These are phyloP conservation scores for Xylaria sp. DNA, from an alignment of 2,329 filamentous ascomycete genomes.

Conservation along the genomic window DNA sequence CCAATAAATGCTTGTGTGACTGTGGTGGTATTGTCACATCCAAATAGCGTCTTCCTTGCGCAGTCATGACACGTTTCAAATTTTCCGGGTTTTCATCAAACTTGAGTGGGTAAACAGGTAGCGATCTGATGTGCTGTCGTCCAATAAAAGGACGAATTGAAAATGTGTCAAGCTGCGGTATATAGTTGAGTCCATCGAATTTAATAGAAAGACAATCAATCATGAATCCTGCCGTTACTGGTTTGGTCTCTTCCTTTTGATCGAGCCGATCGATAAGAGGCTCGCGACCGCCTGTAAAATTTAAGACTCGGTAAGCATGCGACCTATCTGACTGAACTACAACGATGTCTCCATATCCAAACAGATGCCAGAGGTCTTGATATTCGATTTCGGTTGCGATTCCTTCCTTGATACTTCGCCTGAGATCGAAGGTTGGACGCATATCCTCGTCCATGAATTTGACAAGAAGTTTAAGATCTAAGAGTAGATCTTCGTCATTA, in stretches of 20 bases:
- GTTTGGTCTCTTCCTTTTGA: not conserved
- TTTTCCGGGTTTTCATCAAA: not conserved
- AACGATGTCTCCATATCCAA: constrained; percentile 12
- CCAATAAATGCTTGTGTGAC: constrained; percentile 16
- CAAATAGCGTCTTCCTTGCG: constrained; percentile 18
- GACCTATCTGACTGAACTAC: constrained; percentile 12
- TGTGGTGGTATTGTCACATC: constrained; percentile 4
- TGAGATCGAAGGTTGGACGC: constrained; percentile 10
- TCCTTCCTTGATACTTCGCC: constrained; percentile 5
- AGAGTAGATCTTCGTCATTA: constrained; percentile 6
- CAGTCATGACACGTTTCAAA: constrained; percentile 2
- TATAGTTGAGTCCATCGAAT: constrained; percentile 16
- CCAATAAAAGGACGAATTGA: constrained; percentile 14
- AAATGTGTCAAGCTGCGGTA: constrained; percentile 16
- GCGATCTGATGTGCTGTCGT: constrained; percentile 8
- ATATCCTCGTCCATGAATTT: constrained; percentile 24
- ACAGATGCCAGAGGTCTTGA: constrained; percentile 22
- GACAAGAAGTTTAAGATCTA: constrained; percentile 16
- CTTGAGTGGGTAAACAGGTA: constrained; percentile 18
- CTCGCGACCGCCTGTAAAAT: constrained; percentile 23
- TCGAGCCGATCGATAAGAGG: constrained; percentile 1
- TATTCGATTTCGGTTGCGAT: constrained; percentile 11
- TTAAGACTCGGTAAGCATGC: constrained; percentile 24
- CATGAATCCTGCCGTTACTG: constrained; percentile 9
- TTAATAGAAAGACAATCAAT: constrained; percentile 15